These are phyloP conservation scores for Cladorrhinum sp. DNA, from an alignment of 2,329 filamentous ascomycete species.

Conservation along the genomic window DNA sequence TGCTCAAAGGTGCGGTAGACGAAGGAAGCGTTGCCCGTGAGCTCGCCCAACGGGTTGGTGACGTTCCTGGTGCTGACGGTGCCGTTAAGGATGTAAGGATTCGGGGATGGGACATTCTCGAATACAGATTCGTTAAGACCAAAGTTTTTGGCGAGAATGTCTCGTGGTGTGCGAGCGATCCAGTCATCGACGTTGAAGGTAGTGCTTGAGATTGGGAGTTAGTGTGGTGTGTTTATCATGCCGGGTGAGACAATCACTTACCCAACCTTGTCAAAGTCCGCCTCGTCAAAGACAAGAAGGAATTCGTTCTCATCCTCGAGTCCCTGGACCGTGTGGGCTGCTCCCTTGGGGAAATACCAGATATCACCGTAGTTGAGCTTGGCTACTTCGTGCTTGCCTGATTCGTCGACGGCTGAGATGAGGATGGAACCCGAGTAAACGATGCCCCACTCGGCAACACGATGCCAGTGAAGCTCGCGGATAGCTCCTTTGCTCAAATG, in stretches of 20 bases:
- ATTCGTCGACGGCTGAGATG: slow-evolving; percentile 31
- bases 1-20: slow-evolving; percentile 60
- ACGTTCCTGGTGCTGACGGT: slow-evolving; percentile 46
- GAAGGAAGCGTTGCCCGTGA: slow-evolving; percentile 58
- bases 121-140: slow-evolving; percentile 60
- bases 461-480: slow-evolving; percentile 66
- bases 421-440: slow-evolving; percentile 57
- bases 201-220: slow-evolving; percentile 42
- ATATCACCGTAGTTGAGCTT: slow-evolving; percentile 50
- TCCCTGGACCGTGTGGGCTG: slow-evolving; percentile 58
- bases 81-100: slow-evolving; percentile 60
- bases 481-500: slow-evolving; percentile 65
- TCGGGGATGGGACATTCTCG: slow-evolving; percentile 52
- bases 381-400: slow-evolving; percentile 45
- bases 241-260: slow-evolving; percentile 31
- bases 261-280: slow-evolving; percentile 62
- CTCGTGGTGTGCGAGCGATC: slow-evolving; percentile 62
- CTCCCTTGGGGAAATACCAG: slow-evolving; percentile 49
- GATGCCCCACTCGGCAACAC: slow-evolving; percentile 66
- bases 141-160: slow-evolving; percentile 66
- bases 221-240: background rate
- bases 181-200: slow-evolving; percentile 72
- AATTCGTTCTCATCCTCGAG: slow-evolving; percentile 66
- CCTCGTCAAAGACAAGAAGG: slow-evolving; percentile 64
- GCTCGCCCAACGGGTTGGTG: slow-evolving; percentile 45